Conservation (phyloP, 306 rosid genomes). For the Castanea sativa region DNA sequence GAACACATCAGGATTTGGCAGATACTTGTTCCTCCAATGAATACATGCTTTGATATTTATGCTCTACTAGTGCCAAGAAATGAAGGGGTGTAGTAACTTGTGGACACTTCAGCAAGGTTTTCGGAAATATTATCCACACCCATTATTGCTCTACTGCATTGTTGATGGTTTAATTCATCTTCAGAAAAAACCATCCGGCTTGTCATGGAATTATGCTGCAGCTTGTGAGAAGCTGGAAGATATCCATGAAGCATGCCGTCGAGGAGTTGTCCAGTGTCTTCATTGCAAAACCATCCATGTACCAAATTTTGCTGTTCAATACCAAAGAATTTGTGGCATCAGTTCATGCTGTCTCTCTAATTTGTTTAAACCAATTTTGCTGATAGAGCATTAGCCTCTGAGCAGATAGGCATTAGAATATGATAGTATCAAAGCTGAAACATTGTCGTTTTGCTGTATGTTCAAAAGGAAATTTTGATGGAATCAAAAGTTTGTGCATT, state of each 20-base stretch:
- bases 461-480: not conserved
- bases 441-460: not conserved
- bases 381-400: not conserved
- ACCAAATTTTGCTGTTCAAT: not conserved
- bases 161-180: not conserved
- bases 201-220: not conserved
- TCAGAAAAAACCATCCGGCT: not conserved
- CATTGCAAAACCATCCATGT: not conserved
- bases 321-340: not conserved
- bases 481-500: not conserved
- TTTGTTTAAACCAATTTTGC: not conserved
- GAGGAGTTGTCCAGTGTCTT: not conserved
- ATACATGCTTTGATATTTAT: slow-evolving; percentile 67
- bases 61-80: slow-evolving; percentile 48
- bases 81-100: slow-evolving; percentile 11
- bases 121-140: not conserved
- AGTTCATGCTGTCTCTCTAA: not conserved
- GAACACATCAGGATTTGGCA: slow-evolving; percentile 79
- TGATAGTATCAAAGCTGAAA: not conserved
- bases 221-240: not conserved
- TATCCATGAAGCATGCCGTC: not conserved
- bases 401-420: not conserved
- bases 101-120: not conserved
- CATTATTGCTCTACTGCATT: not conserved
- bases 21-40: slow-evolving; percentile 93